Base-by-base conservation (phyloP, 2,329 filamentous ascomycete species). In the Cladosporium cucumerinum region DNA sequence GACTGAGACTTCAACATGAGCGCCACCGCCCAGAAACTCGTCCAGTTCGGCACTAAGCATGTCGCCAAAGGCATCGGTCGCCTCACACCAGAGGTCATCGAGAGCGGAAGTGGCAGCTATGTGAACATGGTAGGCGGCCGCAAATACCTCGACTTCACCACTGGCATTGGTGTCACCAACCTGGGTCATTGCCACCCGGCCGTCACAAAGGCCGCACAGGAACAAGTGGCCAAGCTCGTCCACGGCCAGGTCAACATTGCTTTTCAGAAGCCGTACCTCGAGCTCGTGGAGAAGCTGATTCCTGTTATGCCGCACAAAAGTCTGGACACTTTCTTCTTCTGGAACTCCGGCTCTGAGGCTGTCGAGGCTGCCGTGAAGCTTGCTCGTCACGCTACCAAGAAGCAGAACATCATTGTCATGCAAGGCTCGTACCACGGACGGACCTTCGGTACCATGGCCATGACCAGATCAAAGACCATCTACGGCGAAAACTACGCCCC, bases 341-440 rank as follows among this genome's bases (percentile, higher is more conserved):
- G 85, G 64, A 82, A 81, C 70, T 88, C 84, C 62, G 87, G 86
- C 84, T 75, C 64, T 52, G 88, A 90, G 72, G 87, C 87, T 14
- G 83, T 86, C 66, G 88, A 91, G 71, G 86, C 86, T 1, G 83
- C 87, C 3, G 76, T 89, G 66, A 91, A 91, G 70, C 75, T 90
- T 10, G 80, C 85, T 14, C 78, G 84, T 2, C 87, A 91, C 72
- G 77, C 84, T 18, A 86, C 88, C 72, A 78, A 83, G 23, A 69
- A 75, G 4, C 75, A 77, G 0, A 79, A 82, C 55, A 88, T 88
- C 74, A 88, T 92, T 68, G 80, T 85, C 11, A 82, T 89, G 11
- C 76, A 83, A 30, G 80, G 84, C n/a, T 87, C 85, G 1, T 92
- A 89, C 69, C 89, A 92, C 69, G 89, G 89, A 5, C 86, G 82